These are phyloP conservation scores for Angomonas ambiguus DNA, from an alignment of 208 protist species.

Conservation along the genomic window DNA sequence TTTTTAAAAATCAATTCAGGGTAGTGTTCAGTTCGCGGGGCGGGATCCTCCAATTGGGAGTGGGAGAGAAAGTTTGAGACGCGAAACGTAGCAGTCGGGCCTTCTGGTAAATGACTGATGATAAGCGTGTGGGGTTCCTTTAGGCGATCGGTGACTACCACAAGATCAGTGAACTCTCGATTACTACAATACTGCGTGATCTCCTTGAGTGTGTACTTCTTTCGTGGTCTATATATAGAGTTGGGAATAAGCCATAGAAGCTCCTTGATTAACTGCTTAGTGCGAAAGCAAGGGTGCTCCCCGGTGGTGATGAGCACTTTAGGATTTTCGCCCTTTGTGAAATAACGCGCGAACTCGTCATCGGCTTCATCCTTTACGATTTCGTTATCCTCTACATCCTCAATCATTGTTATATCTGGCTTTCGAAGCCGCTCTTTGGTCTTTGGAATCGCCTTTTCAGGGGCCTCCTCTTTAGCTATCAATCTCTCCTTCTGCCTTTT, in stretches of 20 bases:
- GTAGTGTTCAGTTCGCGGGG: conserved; percentile 87
- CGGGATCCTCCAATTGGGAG: conserved; percentile 74
- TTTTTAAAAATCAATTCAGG: conserved; percentile 94
- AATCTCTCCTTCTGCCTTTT: conserved; percentile 67
- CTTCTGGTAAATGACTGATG: conserved; percentile 85
- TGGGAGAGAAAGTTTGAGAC: conserved; percentile 84
- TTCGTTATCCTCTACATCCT: conserved; percentile 65
- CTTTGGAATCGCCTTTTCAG: conserved; percentile 76
- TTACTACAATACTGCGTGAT: conserved; percentile 90
- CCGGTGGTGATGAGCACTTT: conserved; percentile 87
- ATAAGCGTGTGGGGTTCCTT: conserved; percentile 88
- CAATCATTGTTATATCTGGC: conserved; percentile 72
- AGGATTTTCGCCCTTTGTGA: conserved; percentile 58
- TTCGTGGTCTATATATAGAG: conserved; percentile 78
- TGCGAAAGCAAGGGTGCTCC: conserved; percentile 79
- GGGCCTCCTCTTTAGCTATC: conserved; percentile 64
- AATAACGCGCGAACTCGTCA: conserved; percentile 87
- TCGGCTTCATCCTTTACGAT: conserved; percentile 85
- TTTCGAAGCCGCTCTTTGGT: conserved; percentile 85
- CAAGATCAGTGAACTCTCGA: conserved; percentile 86
- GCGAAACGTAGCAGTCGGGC: conserved; percentile 86
- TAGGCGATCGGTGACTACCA: conserved; percentile 83
- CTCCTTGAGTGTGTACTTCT: conserved; percentile 88
- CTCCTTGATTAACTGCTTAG: conserved; percentile 87
- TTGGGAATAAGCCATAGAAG: conserved; percentile 87